These are phyloP conservation scores for Bisporella sp. DNA, from an alignment of 2,329 filamentous ascomycete species.

Conservation along the genomic window DNA sequence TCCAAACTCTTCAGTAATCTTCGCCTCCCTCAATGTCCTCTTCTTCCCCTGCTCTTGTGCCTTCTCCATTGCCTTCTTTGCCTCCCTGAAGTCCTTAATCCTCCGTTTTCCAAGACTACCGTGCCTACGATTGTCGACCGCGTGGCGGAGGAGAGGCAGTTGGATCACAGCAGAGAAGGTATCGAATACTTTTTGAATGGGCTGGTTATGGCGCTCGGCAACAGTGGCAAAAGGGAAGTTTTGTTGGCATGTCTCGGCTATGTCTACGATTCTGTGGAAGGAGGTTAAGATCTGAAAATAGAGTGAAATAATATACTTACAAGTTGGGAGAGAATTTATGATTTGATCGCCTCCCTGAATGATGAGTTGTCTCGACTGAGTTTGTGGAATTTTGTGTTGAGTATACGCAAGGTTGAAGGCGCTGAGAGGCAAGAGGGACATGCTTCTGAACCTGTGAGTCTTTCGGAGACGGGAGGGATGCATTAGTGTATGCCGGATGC, in stretches of 20 bases:
- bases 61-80: conserved; percentile 34
- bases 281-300: neutral
- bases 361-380: no score
- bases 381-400: no score
- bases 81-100: conserved; percentile 34
- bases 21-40: neutral
- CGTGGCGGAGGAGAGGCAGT: conserved; percentile 39
- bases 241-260: conserved; percentile 41
- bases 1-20: neutral
- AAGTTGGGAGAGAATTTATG: conserved; percentile 19
- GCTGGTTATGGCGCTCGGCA: conserved; percentile 36
- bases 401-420: no score
- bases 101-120: conserved; percentile 35
- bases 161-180: conserved; percentile 42
- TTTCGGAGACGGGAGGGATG: no score
- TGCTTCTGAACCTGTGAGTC: no score
- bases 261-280: conserved; percentile 37
- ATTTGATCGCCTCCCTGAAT: neutral
- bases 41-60: conserved; percentile 18
- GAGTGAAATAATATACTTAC: conserved; percentile 11
- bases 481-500: no score
- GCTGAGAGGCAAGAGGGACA: no score
- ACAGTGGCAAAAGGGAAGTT: conserved; percentile 39
- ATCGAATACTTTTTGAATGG: conserved; percentile 38
- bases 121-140: conserved; percentile 36